Evolutionary conservation across 805 yeast species (phyloP), one percentile per base, ranked within the genome.

Genomic region (Grigorovia yakushimaensis): DNA sequence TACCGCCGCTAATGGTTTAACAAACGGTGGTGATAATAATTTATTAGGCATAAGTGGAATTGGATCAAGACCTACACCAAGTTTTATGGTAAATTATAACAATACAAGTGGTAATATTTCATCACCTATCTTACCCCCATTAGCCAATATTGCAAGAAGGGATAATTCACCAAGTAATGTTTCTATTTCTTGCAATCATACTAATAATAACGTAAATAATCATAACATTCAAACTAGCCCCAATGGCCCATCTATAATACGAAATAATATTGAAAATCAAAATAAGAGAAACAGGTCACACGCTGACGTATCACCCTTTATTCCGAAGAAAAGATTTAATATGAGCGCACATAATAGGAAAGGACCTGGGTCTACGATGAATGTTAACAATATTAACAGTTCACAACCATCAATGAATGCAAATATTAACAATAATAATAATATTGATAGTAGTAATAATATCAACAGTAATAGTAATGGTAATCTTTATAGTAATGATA

Each of bases 311-410:
- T 62, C 66, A 0, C 66, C 65, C 7, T 64, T 64, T 48, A 60
- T 64, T 17, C 68, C 68, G 1, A 59, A 55, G 41, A 61, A 56
- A 43, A 59, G 56, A 17, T 62, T 60, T 33, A 7, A 2, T 33
- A 33, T 23, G 9, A 23, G 9, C 47, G 39, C 54, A 36, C 55
- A 53, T 35, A 39, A 20, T 39, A 27, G n/a, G 11, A 11, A 8
- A 6, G 7, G 18, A 17, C 46, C 49, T 24, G 43, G 61, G 4
- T 66, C 68, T 6, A 23, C 27, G 9, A 23, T 6, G 6, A 23
- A 23, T 30, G 38, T 23, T 9, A 23, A 9, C 9, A 23, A 23
- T 23, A 23, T 23, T 23, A 23, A 23, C n/a, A n/a, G n/a, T n/a
- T n/a, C n/a, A n/a, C n/a, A n/a, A n/a, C n/a, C n/a, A n/a, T n/a